phyloP scores from a whole-genome alignment of 306 rosid genomes.

The Lathyrus oleraceus region DNA sequence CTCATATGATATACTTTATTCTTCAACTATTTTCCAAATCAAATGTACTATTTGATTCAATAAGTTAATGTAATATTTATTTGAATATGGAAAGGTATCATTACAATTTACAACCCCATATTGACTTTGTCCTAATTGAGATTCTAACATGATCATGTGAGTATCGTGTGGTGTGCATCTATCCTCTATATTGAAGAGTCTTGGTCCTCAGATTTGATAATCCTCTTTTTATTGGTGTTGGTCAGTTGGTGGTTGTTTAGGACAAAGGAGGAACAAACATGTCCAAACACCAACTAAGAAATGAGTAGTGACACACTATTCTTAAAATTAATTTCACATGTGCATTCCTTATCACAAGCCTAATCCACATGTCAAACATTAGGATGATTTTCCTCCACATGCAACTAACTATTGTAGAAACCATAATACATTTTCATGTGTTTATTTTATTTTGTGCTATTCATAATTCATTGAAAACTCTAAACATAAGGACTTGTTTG shows the following conservation, averaged over 20 bases:
- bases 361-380: slow-evolving; percentile 5
- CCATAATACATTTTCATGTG: background rate
- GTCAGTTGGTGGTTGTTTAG: slow-evolving; percentile 16
- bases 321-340: slow-evolving; percentile 23
- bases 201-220: slow-evolving; percentile 7
- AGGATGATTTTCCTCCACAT: slow-evolving; percentile 11
- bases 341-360: slow-evolving; percentile 23
- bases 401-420: background rate
- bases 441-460: background rate
- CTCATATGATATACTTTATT: no score
- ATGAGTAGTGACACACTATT: slow-evolving; percentile 2
- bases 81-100: no score
- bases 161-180: background rate
- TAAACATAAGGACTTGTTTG: background rate
- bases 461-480: background rate
- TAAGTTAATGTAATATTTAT: background rate
- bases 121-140: slow-evolving; percentile 8
- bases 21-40: background rate
- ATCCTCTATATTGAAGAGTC: background rate
- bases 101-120: background rate
- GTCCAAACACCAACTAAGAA: slow-evolving; percentile 4
- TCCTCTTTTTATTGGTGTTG: background rate
- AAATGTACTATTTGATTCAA: background rate
- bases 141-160: background rate
- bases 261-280: slow-evolving; percentile 18